These are phyloP conservation scores for Albifimbria verrucaria DNA, from an alignment of 2,329 filamentous ascomycete species.

Conservation along the genomic window DNA sequence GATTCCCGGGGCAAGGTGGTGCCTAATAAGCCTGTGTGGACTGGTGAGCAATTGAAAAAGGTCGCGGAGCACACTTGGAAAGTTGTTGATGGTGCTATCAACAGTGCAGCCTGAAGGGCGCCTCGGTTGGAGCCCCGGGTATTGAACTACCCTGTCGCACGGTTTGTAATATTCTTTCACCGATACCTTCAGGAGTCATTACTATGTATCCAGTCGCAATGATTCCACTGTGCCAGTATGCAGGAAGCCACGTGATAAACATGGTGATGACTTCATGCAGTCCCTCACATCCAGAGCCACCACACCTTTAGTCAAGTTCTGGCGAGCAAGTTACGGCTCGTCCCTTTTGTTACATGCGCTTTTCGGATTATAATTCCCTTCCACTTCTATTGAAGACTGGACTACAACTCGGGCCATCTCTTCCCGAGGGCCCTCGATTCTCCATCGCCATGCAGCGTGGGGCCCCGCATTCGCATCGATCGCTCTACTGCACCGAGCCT, in stretches of 20 bases:
- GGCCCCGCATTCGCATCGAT: not conserved
- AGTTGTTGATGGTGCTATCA: constrained; percentile 13
- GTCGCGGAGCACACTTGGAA: constrained; percentile 22
- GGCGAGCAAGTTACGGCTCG: too few species aligned
- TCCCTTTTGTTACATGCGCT: not conserved
- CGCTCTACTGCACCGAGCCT: not conserved
- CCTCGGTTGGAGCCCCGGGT: not conserved
- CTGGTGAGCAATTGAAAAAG: constrained; percentile 17
- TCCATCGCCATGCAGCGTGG: not conserved
- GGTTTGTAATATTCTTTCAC: not conserved
- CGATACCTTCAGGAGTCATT: too few species aligned
- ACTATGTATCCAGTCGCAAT: too few species aligned
- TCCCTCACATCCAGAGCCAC: too few species aligned
- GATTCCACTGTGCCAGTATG: too few species aligned
- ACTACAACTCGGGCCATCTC: not conserved
- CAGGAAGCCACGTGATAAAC: too few species aligned
- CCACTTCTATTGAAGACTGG: not conserved
- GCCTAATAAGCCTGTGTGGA: constrained; percentile 18
- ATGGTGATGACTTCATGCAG: too few species aligned
- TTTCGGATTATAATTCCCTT: not conserved
- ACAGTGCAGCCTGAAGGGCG: not conserved
- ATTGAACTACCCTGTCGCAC: too few species aligned
- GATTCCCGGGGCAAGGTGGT: constrained; percentile 18
- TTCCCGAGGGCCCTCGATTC: not conserved
- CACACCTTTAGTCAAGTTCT: too few species aligned